Conservation (phyloP, 176 grass and related monocot genomes). For the Secale cereale region DNA sequence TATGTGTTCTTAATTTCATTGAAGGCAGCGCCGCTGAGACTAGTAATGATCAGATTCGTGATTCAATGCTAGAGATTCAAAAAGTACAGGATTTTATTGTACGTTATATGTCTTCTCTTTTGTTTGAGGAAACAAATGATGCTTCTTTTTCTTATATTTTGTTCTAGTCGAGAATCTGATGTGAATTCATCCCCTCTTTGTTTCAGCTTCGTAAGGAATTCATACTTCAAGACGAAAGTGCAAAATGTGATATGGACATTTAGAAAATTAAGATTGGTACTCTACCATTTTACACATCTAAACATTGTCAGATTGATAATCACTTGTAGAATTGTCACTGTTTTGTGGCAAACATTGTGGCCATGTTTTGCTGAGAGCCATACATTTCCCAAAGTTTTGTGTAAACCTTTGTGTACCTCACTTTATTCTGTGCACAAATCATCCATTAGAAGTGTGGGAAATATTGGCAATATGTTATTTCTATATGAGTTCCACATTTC, state of each 20-base stretch:
- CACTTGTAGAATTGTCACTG: not conserved
- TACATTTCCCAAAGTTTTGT: not conserved
- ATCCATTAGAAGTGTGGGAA: not conserved
- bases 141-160: not conserved
- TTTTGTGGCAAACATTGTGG: not conserved
- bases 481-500: too few relatives aligned
- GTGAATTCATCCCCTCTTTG: not conserved
- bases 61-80: not conserved
- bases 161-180: not conserved
- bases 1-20: not conserved
- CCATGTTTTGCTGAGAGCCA: not conserved
- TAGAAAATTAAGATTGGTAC: conserved; percentile 32
- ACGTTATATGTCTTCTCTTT: conserved; percentile 9
- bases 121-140: not conserved
- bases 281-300: not conserved
- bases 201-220: conserved; percentile 29
- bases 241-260: conserved; percentile 49
- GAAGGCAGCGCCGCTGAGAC: not conserved
- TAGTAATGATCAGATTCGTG: not conserved
- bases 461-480: not conserved
- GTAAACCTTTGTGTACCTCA: not conserved
- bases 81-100: conserved; percentile 17
- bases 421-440: too few relatives aligned
- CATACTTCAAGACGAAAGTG: conserved; percentile 32
- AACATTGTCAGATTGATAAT: not conserved